Percentiles rank a stretch among this genome's conserved stretches.
These are phyloP conservation scores for Piper betle DNA, from an alignment of 164 flowering plant species.

Conservation along the genomic window DNA sequence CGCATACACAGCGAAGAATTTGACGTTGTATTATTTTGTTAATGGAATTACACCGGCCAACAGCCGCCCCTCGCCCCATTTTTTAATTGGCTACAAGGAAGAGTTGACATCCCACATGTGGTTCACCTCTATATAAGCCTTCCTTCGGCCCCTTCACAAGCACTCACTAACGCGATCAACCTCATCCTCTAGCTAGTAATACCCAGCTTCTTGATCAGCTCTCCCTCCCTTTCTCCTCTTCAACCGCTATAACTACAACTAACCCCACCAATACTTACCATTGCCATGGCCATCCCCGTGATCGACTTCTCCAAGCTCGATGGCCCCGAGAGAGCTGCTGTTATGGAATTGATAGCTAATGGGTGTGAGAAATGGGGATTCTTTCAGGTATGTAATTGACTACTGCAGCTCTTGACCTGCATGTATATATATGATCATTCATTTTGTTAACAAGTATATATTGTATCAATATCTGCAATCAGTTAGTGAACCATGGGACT, in stretches of 20 bases:
- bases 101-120: slow-evolving; percentile 4
- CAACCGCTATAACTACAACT: background rate
- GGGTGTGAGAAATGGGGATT: slow-evolving; percentile 86
- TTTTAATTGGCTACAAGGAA: background rate
- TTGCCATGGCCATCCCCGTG: slow-evolving; percentile 67
- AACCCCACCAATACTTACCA: background rate
- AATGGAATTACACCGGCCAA: slow-evolving; percentile 6
- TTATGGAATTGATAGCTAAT: slow-evolving; percentile 48
- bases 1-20: background rate
- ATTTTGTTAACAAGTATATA: too few species aligned
- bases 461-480: slow-evolving; percentile 4
- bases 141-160: background rate
- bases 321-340: slow-evolving; percentile 51
- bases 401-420: background rate
- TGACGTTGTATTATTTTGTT: slow-evolving; percentile 3
- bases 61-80: background rate
- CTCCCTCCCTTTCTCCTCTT: background rate
- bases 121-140: slow-evolving; percentile 1
- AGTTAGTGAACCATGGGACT: slow-evolving; percentile 91
- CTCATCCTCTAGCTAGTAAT: too few species aligned
- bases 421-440: background rate
- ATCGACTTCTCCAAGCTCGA: slow-evolving; percentile 75
- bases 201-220: background rate
- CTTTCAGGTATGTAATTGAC: slow-evolving; percentile 46
- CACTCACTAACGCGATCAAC: too few species aligned